Base-by-base conservation (phyloP, 1,284 basidiomycete species). In the Ganoderma sp. region DNA sequence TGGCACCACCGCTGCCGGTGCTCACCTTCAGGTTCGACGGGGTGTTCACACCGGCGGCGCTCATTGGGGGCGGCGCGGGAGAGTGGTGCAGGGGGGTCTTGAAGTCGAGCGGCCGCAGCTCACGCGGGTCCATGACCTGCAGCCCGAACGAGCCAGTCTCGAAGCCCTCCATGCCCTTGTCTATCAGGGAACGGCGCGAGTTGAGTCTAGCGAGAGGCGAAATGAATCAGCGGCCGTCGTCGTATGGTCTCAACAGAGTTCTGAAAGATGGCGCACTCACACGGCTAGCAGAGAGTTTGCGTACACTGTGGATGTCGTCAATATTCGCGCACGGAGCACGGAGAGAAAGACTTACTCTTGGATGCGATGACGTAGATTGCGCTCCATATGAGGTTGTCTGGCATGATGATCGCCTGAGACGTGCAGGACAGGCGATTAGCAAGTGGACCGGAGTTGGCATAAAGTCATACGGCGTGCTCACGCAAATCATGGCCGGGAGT, bases 101-200 rank as follows among this genome's bases (percentile, higher is more conserved):
- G 52, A 32, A 32, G 28, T 54, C 28, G 22, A 54, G 12, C 28
- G 52, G 22, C 7, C 52, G 52, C 22, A 54, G 22, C 17, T 54
- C 52, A 12, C 22, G 52, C 12, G 52, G 52, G 28, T 54, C 52
- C 22, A 54, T 12, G 22, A 64, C 39, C n/a, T 61, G 28, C n/a
- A 66, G 43, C 17, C 65, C 65, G 48, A 66, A 66, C 14, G 65
- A 60, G 60, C 65, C 65, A 19, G 65, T 61, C 28, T 66, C 65
- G 34, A 42, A 41, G 17, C 65, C 59, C 12, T 66, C 58, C n/a
- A 57, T 12, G 28, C 65, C 65, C 17, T 32, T 52, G 25, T 66
- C 58, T 2, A 61, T 17, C 45, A 66, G 9, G 2, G 65, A 66
- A 5, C 48, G 58, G 39, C 65, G 58, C 5, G 65, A 66, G 39